Evolutionary conservation across 345 rosid genomes (phyloP), one percentile per base, ranked within the genome.

Genomic region (Salix koriyanagi): DNA sequence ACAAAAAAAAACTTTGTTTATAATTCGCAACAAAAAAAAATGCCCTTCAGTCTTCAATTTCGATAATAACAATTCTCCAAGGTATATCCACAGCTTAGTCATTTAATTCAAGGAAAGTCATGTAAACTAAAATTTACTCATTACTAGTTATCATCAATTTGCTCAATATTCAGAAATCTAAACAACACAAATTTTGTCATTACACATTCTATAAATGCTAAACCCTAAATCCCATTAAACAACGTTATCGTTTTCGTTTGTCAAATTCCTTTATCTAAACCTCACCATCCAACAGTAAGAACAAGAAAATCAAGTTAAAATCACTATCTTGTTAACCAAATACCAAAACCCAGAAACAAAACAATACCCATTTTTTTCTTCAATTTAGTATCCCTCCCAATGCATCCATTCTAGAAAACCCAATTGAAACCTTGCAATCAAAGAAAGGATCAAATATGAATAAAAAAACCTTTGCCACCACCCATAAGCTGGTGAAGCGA

Each of bases 401-500:
- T 42, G 14, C 46, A 42, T 42, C 46, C 8, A 19, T 13, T 60
- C 16, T 19, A n/a, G 8, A 26, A 19, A 19, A 50, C 54, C 13
- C 64, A 71, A 65, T 19, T 39, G 54, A 16, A 70, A 69, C 75
- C 71, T 72, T 36, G 2, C 2, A n/a, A 68, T 4, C 2, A 75
- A 48, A 26, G 54, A 19, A 54, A 2, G 52, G 52, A 46, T 46
- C 6, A 46, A 46, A 46, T 4, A 14, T 6, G 52, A 46, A 14
- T 34, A 6, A 19, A 26, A 36, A 6, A 71, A 85, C 88, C 88
- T 83, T 76, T 52, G 28, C 88, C 86, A 44, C 85, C 86, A 8
- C 88, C 88, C 86, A 86, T 83, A 60, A 79, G 75, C 74, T 86
- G 88, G 75, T 83, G 85, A 71, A 85, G 46, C 4, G 88, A 67